Evolutionary conservation across 176 grass and related monocot genomes (phyloP), one percentile per base, ranked within the genome.

Genomic region (Canna indica): DNA sequence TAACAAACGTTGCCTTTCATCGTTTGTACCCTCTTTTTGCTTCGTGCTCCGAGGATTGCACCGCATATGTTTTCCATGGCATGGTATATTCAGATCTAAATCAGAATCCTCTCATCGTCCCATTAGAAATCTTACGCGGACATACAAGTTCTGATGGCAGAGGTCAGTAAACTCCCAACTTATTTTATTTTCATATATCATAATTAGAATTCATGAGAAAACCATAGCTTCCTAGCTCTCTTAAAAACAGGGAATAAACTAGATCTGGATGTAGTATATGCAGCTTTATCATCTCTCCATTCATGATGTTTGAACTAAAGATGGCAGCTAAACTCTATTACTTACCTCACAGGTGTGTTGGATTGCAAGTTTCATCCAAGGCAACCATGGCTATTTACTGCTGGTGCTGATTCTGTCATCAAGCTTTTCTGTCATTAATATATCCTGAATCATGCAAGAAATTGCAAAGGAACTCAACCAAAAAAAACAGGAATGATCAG

Each of bases 41-140:
- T 45, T 99, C 86, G 38, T 74, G 76, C 18, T 99, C 94, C 0
- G 86, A 90, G 59, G 94, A 99, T 75, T 93, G 90, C 77, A 93
- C 86, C 10, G 70, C 90, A 1, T 90, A 99, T 71, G 84, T 99
- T 20, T 99, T 87, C 80, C 95, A 99, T 82, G 87, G 89, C 65
- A 94, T 86, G 79, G 90, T 93, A 28, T 99, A 99, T 78, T 87
- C 94, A 50, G 86, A 93, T 88, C 84, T 99, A 47, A 93, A 99
- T 77, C 86, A 99, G 67, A 87, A 99, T 77, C 89, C 94, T 72
- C 88, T 99, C 76, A 90, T 99, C 53, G 89, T 99, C 64, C 94
- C 89, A 57, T 67, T 99, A 80, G 94, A 90, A 81, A 99, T 99
- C 82, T 78, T 99, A 28, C 86, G 66, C 71, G 94, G 90, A 56